Percentiles rank a stretch among this genome's conserved stretches.
Evolutionary conservation across 2,329 filamentous ascomycete species (phyloP).

Genomic region (Blumeriella jaapii): DNA sequence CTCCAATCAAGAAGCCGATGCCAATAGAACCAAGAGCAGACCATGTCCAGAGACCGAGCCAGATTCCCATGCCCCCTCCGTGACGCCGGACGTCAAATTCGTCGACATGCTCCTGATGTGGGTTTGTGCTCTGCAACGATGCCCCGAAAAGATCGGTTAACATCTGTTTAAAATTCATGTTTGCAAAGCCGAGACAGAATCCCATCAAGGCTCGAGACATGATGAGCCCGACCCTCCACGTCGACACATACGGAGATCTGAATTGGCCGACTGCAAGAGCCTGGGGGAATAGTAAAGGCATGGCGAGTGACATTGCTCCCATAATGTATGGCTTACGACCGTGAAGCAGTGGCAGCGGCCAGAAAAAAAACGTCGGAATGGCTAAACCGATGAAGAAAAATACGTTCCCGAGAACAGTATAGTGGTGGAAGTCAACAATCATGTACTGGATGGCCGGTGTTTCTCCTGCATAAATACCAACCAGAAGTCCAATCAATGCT

Average conservation of each 20-base stretch:
- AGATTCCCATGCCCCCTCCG: constrained; percentile 69
- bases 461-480: constrained; percentile 68
- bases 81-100: constrained; percentile 59
- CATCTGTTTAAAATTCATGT: constrained; percentile 64
- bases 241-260: constrained; percentile 42
- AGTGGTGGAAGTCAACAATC: constrained; percentile 56
- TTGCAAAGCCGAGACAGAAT: constrained; percentile 58
- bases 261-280: constrained; percentile 50
- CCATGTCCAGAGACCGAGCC: constrained; percentile 70
- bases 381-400: constrained; percentile 61
- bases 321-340: constrained; percentile 70
- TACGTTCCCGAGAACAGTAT: constrained; percentile 61
- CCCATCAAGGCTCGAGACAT: constrained; percentile 55
- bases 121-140: constrained; percentile 59
- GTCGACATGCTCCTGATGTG: constrained; percentile 61
- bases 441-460: constrained; percentile 72
- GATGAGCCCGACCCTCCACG: constrained; percentile 50
- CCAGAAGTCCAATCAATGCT: constrained; percentile 55
- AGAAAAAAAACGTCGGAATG: constrained; percentile 56
- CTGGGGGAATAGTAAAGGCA: constrained; percentile 67
- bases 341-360: constrained; percentile 65
- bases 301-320: constrained; percentile 52
- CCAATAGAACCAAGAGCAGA: constrained; percentile 63
- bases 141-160: constrained; percentile 67
- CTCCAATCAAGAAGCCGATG: constrained; percentile 61